Conservation (phyloP, 345 rosid species). For the Murraya paniculata region DNA sequence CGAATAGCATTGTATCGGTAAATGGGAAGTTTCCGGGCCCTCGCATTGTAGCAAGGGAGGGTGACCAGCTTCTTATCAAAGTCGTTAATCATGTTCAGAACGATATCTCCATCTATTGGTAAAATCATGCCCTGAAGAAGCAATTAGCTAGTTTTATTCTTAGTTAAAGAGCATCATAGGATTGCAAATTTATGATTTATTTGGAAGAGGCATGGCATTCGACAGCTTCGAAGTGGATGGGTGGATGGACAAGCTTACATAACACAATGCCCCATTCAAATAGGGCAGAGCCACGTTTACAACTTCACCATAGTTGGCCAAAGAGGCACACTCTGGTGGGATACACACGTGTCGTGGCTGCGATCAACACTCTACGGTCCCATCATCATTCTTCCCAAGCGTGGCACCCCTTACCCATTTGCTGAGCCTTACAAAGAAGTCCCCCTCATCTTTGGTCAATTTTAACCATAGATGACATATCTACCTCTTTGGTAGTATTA, state of each 20-base stretch:
- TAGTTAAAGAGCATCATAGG: no score
- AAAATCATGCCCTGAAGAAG: background rate
- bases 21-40: slow-evolving; percentile 67
- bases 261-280: slow-evolving; percentile 67
- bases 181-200: background rate
- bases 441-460: no score
- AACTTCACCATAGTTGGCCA: slow-evolving; percentile 59
- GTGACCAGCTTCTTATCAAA: slow-evolving; percentile 45
- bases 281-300: slow-evolving; percentile 49
- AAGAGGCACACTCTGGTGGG: slow-evolving; percentile 45
- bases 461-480: no score
- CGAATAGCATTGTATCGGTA: slow-evolving; percentile 52
- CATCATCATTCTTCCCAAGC: no score
- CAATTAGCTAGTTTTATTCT: background rate
- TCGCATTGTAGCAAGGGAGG: slow-evolving; percentile 11
- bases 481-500: no score
- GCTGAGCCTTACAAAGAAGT: no score
- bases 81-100: slow-evolving; percentile 50
- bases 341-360: background rate
- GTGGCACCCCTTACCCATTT: no score
- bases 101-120: slow-evolving; percentile 62
- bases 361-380: slow-evolving; percentile 24
- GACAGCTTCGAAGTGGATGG: slow-evolving; percentile 58
- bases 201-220: slow-evolving; percentile 33
- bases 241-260: slow-evolving; percentile 61